Base-by-base conservation (phyloP, 2,329 filamentous ascomycete species). In the Stenocarpella maydis region DNA sequence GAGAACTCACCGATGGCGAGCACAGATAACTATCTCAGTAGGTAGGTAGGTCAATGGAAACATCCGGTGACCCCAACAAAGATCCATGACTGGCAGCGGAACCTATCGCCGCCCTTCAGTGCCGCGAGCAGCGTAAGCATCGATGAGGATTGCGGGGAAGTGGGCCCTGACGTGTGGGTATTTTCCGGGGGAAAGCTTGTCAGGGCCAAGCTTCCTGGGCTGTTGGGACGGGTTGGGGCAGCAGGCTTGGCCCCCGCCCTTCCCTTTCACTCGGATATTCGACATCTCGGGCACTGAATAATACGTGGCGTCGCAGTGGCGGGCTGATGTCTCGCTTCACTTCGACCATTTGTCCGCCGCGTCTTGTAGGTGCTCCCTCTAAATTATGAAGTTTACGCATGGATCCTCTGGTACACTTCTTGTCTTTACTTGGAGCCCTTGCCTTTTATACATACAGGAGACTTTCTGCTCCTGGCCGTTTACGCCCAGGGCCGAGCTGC, bases 81-180 rank as follows among this genome's bases (percentile, higher is more conserved):
- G 34, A 9, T 73, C 4, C 41, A 69, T 15, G 73, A 73, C 60
- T 74, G 74, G 74, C 69, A 74, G 64, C 69, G 68, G 45, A 68
- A 71, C 41, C 24, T 71, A 6, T 74, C 73, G 28, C 49, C 68
- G 4, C 73, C 71, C 72, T 73, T 74, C 71, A 24, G 45, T 49
- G 21, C n/a, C 21, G 21, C 45, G 45, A 26, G 45, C 45, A 26
- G 45, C 49, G 34, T 37, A 37, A 37, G 34, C 34, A 37, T 2
- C 34, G 6, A 12, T 37, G 34, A 12, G 58, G 58, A 47, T 47
- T 61, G 58, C 58, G 58, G 58, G 58, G 58, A 63, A 63, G 58
- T 63, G 58, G 58, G 9, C n/a, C 47, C 43, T 31, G 10, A 34
- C 2, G 15, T 28, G 31, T 19, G 31, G 21, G 58, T 26, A 41